phyloP scores from a whole-genome alignment of 257 asterid species.

The Rhazya stricta region DNA sequence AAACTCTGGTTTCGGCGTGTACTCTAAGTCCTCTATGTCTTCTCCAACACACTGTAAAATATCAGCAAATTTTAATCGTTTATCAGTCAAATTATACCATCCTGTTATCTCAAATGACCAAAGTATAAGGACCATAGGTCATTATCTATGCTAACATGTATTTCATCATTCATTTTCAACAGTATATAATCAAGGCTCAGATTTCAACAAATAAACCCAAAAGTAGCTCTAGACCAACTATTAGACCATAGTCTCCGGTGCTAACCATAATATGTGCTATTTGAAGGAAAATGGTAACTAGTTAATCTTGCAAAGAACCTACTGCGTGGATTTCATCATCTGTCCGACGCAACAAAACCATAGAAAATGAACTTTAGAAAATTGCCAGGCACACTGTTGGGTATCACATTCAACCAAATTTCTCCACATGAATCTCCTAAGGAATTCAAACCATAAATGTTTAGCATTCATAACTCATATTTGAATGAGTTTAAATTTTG shows the following conservation, averaged over 20 bases:
- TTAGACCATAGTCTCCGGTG: background rate
- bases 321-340: background rate
- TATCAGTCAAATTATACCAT: background rate
- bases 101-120: background rate
- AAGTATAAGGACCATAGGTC: background rate
- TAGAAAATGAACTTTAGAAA: background rate
- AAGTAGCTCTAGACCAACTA: slow-evolving; percentile 5
- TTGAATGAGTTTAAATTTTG: background rate
- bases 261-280: background rate
- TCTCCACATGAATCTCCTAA: background rate
- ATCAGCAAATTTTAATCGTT: background rate
- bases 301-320: background rate
- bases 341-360: background rate
- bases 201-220: background rate
- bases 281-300: background rate
- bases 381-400: background rate
- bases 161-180: background rate
- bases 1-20: slow-evolving; percentile 94
- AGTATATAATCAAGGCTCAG: background rate
- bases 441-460: background rate
- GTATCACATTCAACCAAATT: background rate
- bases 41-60: slow-evolving; percentile 82
- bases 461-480: background rate
- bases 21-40: slow-evolving; percentile 91
- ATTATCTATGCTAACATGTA: background rate